Evolutionary conservation across 805 yeast species (phyloP).

Genomic region (Maudiozyma barnettii): DNA sequence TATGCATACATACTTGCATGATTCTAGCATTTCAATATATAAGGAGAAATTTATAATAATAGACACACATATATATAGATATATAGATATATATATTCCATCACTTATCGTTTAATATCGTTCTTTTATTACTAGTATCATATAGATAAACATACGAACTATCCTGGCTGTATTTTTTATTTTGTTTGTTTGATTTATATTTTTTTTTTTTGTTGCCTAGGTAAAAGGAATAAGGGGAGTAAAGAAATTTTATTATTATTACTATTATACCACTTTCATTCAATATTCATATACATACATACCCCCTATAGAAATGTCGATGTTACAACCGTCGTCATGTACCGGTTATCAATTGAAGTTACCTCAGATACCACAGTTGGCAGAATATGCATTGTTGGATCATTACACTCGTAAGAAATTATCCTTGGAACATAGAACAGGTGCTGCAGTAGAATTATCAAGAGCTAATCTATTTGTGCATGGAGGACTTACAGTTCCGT

Average conservation of each 20-base stretch:
- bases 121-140: no score
- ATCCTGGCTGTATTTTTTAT: background rate
- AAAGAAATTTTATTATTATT: no score
- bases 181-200: no score
- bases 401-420: slow-evolving; percentile 39
- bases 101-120: no score
- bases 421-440: slow-evolving; percentile 53
- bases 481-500: slow-evolving; percentile 58
- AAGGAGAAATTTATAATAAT: no score
- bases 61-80: no score
- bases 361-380: slow-evolving; percentile 35
- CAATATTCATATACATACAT: background rate
- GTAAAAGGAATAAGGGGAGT: no score
- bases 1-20: no score
- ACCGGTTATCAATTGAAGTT: slow-evolving; percentile 46
- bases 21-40: no score
- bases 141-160: no score
- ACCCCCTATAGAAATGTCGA: slow-evolving; percentile 37
- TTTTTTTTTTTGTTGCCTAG: no score
- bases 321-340: slow-evolving; percentile 55
- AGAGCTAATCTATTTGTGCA: slow-evolving; percentile 52
- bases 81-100: no score
- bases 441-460: slow-evolving; percentile 49
- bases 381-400: slow-evolving; percentile 13
- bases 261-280: background rate